Percentiles rank a stretch among this genome's conserved stretches.
phyloP scores from a whole-genome alignment of 257 asterid species.

The Solanum rostratum region DNA sequence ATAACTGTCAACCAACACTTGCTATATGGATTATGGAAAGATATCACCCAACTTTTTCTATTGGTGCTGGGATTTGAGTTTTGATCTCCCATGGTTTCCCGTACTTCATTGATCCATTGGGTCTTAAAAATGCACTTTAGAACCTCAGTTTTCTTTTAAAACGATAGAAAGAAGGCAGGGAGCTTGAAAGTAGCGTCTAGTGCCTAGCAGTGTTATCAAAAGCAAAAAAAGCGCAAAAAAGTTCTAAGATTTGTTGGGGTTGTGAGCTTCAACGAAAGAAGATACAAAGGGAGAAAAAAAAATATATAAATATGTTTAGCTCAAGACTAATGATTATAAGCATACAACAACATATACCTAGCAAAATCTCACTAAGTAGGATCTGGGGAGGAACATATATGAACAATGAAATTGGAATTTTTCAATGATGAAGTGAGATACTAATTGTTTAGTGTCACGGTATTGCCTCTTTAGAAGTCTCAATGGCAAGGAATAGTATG shows the following conservation, averaged over 20 bases:
- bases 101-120: background rate
- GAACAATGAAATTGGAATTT: too few relatives aligned
- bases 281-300: background rate
- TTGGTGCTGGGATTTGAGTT: background rate
- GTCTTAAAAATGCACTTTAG: background rate
- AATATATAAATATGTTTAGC: background rate
- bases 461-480: too few relatives aligned
- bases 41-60: background rate
- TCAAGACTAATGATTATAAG: background rate
- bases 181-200: background rate
- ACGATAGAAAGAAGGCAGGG: background rate
- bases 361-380: too few relatives aligned
- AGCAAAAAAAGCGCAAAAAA: background rate
- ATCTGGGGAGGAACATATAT: too few relatives aligned
- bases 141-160: background rate
- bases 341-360: too few relatives aligned
- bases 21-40: background rate
- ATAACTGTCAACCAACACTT: background rate
- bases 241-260: background rate
- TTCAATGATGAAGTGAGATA: too few relatives aligned
- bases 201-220: background rate
- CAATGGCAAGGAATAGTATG: too few relatives aligned
- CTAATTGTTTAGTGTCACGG: too few relatives aligned
- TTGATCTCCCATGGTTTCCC: background rate
- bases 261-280: background rate